Evolutionary conservation across 805 yeast species (phyloP).

Genomic region (Yamadazyma sp.): DNA sequence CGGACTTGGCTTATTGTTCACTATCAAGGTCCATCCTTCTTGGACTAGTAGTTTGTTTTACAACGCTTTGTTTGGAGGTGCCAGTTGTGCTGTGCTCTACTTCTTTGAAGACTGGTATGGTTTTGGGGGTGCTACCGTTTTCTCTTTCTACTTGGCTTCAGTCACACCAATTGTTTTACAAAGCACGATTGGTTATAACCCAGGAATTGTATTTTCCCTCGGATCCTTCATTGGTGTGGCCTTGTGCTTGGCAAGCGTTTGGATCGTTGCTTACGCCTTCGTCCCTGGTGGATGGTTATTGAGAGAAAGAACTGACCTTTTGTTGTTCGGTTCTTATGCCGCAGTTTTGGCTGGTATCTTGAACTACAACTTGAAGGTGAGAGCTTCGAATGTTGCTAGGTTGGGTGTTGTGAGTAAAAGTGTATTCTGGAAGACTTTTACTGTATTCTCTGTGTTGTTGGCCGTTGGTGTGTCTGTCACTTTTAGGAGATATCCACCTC

Average conservation of each 20-base stretch:
- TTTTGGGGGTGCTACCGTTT: constrained; percentile 66
- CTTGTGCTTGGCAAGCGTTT: constrained; percentile 77
- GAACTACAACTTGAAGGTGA: constrained; percentile 30
- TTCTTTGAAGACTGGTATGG: constrained; percentile 66
- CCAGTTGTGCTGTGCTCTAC: constrained; percentile 54
- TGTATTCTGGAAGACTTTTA: constrained; percentile 22
- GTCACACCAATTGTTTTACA: constrained; percentile 61
- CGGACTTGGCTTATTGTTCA: constrained; percentile 48
- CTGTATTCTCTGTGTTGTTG: constrained; percentile 45
- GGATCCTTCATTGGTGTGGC: constrained; percentile 52
- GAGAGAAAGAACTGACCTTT: constrained; percentile 84
- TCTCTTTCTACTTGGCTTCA: constrained; percentile 60
- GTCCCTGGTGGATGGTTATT: constrained; percentile 91
- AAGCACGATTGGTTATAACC: constrained; percentile 52
- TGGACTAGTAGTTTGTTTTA: constrained; percentile 26
- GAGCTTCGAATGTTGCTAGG: constrained; percentile 22
- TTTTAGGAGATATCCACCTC: constrained; percentile 58
- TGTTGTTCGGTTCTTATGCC: constrained; percentile 56
- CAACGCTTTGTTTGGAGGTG: constrained; percentile 42
- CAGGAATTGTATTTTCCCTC: constrained; percentile 52
- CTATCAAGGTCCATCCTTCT: constrained; percentile 26
- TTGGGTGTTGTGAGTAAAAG: constrained; percentile 20
- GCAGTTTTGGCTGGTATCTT: constrained; percentile 54
- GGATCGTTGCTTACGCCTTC: constrained; percentile 98
- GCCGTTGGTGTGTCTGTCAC: constrained; percentile 56